phyloP scores from a whole-genome alignment of 2,329 filamentous ascomycete species.

The Colletotrichum paranaense region DNA sequence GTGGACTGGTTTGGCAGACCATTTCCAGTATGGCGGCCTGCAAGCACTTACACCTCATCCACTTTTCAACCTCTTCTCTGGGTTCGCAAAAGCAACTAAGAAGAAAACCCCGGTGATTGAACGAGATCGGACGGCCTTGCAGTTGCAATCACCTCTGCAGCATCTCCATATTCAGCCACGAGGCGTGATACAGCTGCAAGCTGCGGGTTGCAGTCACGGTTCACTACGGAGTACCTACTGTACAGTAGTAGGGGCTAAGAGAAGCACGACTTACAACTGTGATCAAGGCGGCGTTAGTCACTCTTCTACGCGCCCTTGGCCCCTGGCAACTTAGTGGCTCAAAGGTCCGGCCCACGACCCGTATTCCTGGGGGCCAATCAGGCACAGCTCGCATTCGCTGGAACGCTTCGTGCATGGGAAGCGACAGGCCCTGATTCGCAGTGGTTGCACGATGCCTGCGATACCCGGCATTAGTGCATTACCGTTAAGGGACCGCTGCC shows the following conservation, averaged over 20 bases:
- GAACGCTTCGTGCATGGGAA: conserved; percentile 55
- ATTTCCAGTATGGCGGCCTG: conserved; percentile 28
- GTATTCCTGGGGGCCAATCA: conserved; percentile 50
- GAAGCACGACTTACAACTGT: conserved; percentile 6
- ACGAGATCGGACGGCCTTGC: conserved; percentile 22
- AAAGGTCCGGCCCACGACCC: conserved; percentile 26
- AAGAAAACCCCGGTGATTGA: conserved; percentile 9
- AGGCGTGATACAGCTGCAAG: conserved; percentile 5
- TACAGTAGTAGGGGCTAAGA: no score
- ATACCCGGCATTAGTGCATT: conserved; percentile 30
- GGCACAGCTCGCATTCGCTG: conserved; percentile 43
- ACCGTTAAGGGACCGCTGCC: conserved; percentile 21
- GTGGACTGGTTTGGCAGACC: conserved; percentile 8
- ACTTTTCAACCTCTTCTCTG: conserved; percentile 12
- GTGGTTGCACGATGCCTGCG: conserved; percentile 43
- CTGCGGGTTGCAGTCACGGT: conserved; percentile 19
- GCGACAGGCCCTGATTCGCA: conserved; percentile 50
- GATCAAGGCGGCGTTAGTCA: conserved; percentile 31
- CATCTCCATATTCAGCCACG: conserved; percentile 17
- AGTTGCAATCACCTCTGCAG: conserved; percentile 14
- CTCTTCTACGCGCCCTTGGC: conserved; percentile 54
- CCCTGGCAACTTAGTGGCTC: conserved; percentile 28
- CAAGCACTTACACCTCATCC: conserved; percentile 29
- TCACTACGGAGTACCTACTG: background rate
- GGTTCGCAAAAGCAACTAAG: background rate